Evolutionary conservation across 2,329 filamentous ascomycete genomes (phyloP), one percentile per base, ranked within the genome.

Genomic region (Trichothecium roseum): DNA sequence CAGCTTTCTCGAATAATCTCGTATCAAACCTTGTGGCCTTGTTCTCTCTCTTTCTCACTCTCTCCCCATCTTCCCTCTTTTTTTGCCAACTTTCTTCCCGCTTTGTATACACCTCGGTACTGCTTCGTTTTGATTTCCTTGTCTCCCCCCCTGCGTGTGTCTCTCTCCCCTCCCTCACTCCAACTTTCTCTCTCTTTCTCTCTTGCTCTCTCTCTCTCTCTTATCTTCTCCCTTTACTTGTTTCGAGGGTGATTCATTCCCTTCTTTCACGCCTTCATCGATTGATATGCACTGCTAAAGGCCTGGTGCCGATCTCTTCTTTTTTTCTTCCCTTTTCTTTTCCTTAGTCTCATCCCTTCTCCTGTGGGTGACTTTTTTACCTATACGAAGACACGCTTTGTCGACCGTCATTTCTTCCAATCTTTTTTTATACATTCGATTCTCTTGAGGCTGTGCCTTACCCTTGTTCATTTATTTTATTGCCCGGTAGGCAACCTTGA

Each of bases 341-440:
- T 40, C 33, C 45, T 49, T 66, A 67, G 70, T 70, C 74, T 73
- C 70, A 74, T 60, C 69, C 69, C 74, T 56, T 69, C 68, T 63
- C 56, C 42, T 53, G 48, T 63, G 20, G 20, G 10, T 10, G 20
- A n/a, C n/a, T 10, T 24, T 10, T 66, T 42, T 40, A 50, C 50
- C 50, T 45, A 44, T 51, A 24, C 20, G 20, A 24, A 10, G 50
- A 34, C 42, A 39, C 38, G 36, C 28, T 14, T 39, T 14, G 5
- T 8, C 28, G 8, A 13, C 28, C 12, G n/a, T 36, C 38, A 42
- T 41, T 46, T 39, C 35, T 43, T 43, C 35, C 36, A 41, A 30
- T 38, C 36, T 40, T 42, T 30, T 28, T 35, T 30, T 22, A 35
- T 32, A 24, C 20, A 6, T 24, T 24, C 20, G 10, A 6, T 24